phyloP scores from a whole-genome alignment of 2,329 filamentous ascomycete species.

The Venturia oleaginea region DNA sequence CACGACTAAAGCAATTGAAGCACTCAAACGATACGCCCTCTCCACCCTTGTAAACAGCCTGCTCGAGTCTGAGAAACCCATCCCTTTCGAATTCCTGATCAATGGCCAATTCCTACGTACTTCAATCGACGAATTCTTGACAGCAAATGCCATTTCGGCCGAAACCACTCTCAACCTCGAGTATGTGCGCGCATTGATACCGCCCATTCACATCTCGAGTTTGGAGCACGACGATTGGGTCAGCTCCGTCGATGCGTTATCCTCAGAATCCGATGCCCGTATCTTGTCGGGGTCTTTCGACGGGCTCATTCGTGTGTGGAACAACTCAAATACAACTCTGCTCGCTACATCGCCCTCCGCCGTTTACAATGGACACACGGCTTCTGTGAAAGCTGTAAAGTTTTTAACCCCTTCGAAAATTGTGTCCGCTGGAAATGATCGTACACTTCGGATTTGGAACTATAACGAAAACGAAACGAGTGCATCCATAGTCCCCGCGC shows the following conservation, averaged over 20 bases:
- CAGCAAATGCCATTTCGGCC: slow-evolving; percentile 73
- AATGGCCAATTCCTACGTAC: slow-evolving; percentile 87
- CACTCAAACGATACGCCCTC: slow-evolving; percentile 48
- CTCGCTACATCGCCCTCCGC: slow-evolving; percentile 64
- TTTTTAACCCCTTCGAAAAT: slow-evolving; percentile 73
- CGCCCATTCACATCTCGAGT: slow-evolving; percentile 78
- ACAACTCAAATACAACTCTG: slow-evolving; percentile 67
- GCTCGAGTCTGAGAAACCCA: slow-evolving; percentile 48
- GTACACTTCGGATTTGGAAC: slow-evolving; percentile 83
- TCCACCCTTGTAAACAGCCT: slow-evolving; percentile 56
- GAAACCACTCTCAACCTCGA: slow-evolving; percentile 83
- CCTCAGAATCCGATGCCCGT: slow-evolving; percentile 56
- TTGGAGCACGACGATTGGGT: slow-evolving; percentile 99
- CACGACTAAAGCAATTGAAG: slow-evolving; percentile 24
- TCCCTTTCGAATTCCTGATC: slow-evolving; percentile 90
- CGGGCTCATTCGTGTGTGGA: slow-evolving; percentile 81
- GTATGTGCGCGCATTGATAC: slow-evolving; percentile 86
- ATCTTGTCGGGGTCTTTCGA: slow-evolving; percentile 94
- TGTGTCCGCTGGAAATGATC: slow-evolving; percentile 74
- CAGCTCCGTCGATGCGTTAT: slow-evolving; percentile 73
- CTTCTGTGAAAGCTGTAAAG: slow-evolving; percentile 70
- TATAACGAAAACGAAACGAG: slow-evolving; percentile 52
- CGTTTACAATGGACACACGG: slow-evolving; percentile 60
- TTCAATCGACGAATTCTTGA: slow-evolving; percentile 83
- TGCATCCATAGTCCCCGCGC: slow-evolving; percentile 54